These are phyloP conservation scores for Aspergillus hortae DNA, from an alignment of 2,329 filamentous ascomycete species.

Conservation along the genomic window DNA sequence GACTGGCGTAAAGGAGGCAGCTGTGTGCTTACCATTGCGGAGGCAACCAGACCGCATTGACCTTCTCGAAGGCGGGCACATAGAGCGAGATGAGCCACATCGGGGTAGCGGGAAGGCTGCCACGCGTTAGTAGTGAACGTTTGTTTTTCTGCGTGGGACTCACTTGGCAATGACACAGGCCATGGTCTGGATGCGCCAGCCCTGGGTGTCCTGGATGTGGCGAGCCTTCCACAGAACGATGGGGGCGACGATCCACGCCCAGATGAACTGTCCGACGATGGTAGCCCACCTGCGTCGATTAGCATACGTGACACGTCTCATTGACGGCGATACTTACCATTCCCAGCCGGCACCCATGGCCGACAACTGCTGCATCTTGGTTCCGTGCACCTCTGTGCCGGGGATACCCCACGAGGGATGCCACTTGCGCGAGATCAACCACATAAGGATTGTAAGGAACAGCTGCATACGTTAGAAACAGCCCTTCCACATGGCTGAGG, in stretches of 20 bases:
- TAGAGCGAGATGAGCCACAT: conserved; percentile 61
- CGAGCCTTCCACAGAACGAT: conserved; percentile 58
- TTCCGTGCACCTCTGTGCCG: conserved; percentile 53
- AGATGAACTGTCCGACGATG: conserved; percentile 30
- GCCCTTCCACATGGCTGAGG: too few relatives aligned
- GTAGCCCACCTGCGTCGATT: conserved; percentile 13
- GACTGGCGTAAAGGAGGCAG: not conserved
- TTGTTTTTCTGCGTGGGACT: not conserved
- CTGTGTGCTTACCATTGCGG: conserved; percentile 55
- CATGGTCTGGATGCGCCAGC: conserved; percentile 64
- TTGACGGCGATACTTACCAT: conserved; percentile 45
- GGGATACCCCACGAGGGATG: conserved; percentile 48
- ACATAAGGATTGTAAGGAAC: conserved; percentile 57
- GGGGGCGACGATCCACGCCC: conserved; percentile 19
- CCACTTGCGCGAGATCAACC: conserved; percentile 62
- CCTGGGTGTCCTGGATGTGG: conserved; percentile 60
- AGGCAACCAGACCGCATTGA: conserved; percentile 57
- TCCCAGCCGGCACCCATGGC: conserved; percentile 55
- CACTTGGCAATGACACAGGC: conserved; percentile 45
- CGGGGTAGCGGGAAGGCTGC: conserved; percentile 60
- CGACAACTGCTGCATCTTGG: conserved; percentile 40
- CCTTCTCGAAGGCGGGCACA: conserved; percentile 48
- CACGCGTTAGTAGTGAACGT: not conserved
- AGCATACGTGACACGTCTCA: not conserved
- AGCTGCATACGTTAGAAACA: conserved; percentile 43